Evolutionary conservation across 2,329 filamentous ascomycete genomes (phyloP).

Genomic region (Lojkania enalia): DNA sequence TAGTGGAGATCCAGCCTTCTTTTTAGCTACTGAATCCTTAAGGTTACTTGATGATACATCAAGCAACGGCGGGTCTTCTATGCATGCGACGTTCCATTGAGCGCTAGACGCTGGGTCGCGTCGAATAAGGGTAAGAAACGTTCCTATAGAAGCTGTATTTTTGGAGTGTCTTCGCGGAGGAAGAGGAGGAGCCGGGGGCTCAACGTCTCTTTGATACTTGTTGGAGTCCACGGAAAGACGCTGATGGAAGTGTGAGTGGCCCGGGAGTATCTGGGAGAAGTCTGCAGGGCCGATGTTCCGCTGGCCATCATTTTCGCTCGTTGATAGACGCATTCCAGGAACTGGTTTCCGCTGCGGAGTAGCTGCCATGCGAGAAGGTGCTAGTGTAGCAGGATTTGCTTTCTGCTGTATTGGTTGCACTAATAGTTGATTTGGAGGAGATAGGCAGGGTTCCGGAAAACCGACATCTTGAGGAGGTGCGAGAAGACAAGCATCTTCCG

Average conservation of each 20-base stretch:
- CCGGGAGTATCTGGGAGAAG: conserved; percentile 18
- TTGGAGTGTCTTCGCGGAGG: conserved; percentile 28
- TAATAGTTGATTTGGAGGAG: conserved; percentile 15
- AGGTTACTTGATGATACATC: conserved; percentile 50
- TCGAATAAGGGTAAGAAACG: conserved; percentile 53
- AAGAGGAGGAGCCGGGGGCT: not conserved
- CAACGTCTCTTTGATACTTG: conserved; percentile 12
- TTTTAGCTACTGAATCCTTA: conserved; percentile 31
- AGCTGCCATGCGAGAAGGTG: conserved; percentile 5
- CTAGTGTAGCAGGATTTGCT: conserved; percentile 23
- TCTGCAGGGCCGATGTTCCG: conserved; percentile 33
- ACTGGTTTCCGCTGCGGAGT: conserved; percentile 32
- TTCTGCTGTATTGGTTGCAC: conserved; percentile 35
- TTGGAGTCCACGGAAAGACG: conserved; percentile 31
- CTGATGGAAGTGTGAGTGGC: conserved; percentile 22
- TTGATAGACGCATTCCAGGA: conserved; percentile 30
- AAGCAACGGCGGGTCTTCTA: conserved; percentile 50
- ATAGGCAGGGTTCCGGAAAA: conserved; percentile 13
- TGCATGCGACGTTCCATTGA: conserved; percentile 57
- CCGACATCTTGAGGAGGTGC: conserved; percentile 18
- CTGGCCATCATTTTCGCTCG: conserved; percentile 27
- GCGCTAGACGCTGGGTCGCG: conserved; percentile 53
- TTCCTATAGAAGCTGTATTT: conserved; percentile 17
- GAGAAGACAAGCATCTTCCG: conserved; percentile 53
- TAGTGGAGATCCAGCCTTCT: conserved; percentile 48